Conservation (phyloP, 2,329 filamentous ascomycete species). For the Aspergillus fischeri region DNA sequence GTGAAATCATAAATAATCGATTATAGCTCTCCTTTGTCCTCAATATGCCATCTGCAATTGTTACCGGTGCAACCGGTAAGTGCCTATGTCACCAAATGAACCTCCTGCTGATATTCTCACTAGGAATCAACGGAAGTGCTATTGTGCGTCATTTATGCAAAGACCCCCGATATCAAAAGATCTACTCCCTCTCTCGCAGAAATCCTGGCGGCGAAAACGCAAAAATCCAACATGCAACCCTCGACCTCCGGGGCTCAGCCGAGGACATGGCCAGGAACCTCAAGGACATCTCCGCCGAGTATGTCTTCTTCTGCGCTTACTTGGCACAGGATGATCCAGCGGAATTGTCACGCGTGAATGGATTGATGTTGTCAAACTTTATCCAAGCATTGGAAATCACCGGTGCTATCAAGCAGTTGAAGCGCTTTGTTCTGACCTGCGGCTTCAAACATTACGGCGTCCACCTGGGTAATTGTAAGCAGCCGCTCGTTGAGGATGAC, state of each 20-base stretch:
- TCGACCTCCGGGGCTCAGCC: slow-evolving; percentile 35
- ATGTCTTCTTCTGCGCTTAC: slow-evolving; percentile 45
- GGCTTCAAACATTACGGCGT: slow-evolving; percentile 53
- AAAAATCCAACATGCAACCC: slow-evolving; percentile 35
- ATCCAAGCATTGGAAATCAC: slow-evolving; percentile 43
- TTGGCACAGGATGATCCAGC: slow-evolving; percentile 34
- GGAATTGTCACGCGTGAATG: slow-evolving; percentile 37
- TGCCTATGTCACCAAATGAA: background rate
- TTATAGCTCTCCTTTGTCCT: too few relatives aligned
- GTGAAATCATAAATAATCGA: too few relatives aligned
- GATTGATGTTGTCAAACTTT: slow-evolving; percentile 47
- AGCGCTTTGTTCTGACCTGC: slow-evolving; percentile 48
- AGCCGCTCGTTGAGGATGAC: slow-evolving; percentile 47
- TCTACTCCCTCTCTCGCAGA: slow-evolving; percentile 40
- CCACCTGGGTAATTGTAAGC: slow-evolving; percentile 47
- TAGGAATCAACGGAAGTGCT: slow-evolving; percentile 40
- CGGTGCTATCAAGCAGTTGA: slow-evolving; percentile 39
- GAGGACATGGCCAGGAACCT: slow-evolving; percentile 38
- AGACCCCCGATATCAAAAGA: slow-evolving; percentile 33
- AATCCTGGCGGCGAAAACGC: slow-evolving; percentile 34
- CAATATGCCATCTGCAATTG: slow-evolving; percentile 26
- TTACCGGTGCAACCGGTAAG: slow-evolving; percentile 28
- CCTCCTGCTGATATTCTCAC: background rate
- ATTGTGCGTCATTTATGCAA: slow-evolving; percentile 37
- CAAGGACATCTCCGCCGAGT: slow-evolving; percentile 33